Base-by-base conservation (phyloP, 768 basidiomycete genomes). In the Boletus speciosus region DNA sequence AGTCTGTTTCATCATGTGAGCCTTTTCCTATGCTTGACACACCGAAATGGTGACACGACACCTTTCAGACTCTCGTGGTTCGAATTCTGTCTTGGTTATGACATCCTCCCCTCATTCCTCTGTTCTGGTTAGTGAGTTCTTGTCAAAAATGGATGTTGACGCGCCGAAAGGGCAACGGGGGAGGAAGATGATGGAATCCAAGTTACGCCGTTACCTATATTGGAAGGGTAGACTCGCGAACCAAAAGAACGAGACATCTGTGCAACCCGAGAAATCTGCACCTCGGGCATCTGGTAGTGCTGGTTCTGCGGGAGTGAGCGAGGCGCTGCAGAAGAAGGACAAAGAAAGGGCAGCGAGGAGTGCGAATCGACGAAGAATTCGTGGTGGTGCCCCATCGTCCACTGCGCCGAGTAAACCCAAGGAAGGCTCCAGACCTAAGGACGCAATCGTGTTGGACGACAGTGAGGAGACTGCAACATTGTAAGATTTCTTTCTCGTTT, bases 81-180 rank as follows among this genome's bases (percentile, higher is more conserved):
- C 81, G 19, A 87, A 98, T 61, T 83, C 82, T 2, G 81, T 95
- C 9, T 81, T 98, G 29, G 76, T 98, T 52, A 96, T 99, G 94
- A 83, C 88, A 4, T 84, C 86, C 1, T 93, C 93, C 0, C 78
- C 85, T 16, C 79, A 84, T 35, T 88, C 88, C 0, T 88, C 86
- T 61, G 77, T 78, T 19, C 78, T 89, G 41, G 73, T 98, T 21
- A 83, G 83, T 2, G 87, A 94, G 56, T 98, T 90, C 70, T 78
- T 98, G 7, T 81, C 85, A 0, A 47, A 51, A 35, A 82, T 88
- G 75, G 76, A 89, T 55, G 66, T 75, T 3, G 72, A 77, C 40
- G 80, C 81, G 0, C 79, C 81, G 4, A 76, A 76, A 25, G 90
- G 88, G 2, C 61, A 73, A 49, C 83, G 82, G 54, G 95, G 91